Evolutionary conservation across 495 filamentous ascomycete species (phyloP).

Genomic region (Arthonia radiata): DNA sequence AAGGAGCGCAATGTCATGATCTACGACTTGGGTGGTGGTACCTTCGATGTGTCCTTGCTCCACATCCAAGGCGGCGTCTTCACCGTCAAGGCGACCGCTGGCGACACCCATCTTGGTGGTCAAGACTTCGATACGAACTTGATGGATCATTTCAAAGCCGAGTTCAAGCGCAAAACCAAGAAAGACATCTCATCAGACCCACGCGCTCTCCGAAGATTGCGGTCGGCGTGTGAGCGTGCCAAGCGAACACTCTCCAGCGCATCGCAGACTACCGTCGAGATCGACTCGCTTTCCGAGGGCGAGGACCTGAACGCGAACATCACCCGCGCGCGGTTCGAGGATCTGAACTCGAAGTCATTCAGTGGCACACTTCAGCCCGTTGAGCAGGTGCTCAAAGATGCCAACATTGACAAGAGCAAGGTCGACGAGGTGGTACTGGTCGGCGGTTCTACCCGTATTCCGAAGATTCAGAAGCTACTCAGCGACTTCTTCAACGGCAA

Average conservation of each 20-base stretch:
- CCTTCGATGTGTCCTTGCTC: constrained; percentile 96
- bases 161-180: constrained; percentile 82
- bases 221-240: constrained; percentile 96
- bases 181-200: constrained; percentile 56
- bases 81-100: constrained; percentile 94
- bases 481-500: constrained; percentile 98
- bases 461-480: constrained; percentile 93
- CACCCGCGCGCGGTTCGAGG: constrained; percentile 98
- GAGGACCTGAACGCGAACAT: constrained; percentile 97
- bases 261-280: constrained; percentile 93
- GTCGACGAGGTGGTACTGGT: constrained; percentile 97
- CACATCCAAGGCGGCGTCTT: constrained; percentile 99
- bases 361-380: constrained; percentile 90
- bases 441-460: constrained; percentile 97
- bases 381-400: constrained; percentile 93
- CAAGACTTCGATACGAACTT: constrained; percentile 98
- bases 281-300: constrained; percentile 94
- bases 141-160: constrained; percentile 82
- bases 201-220: constrained; percentile 90
- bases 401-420: constrained; percentile 76
- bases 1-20: constrained; percentile 98
- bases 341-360: constrained; percentile 94
- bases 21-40: constrained; percentile 98
- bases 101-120: constrained; percentile 97
- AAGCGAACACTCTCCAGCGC: constrained; percentile 96